These are phyloP conservation scores for Cruciata laevipes DNA, from an alignment of 257 asterid genomes.

Conservation along the genomic window DNA sequence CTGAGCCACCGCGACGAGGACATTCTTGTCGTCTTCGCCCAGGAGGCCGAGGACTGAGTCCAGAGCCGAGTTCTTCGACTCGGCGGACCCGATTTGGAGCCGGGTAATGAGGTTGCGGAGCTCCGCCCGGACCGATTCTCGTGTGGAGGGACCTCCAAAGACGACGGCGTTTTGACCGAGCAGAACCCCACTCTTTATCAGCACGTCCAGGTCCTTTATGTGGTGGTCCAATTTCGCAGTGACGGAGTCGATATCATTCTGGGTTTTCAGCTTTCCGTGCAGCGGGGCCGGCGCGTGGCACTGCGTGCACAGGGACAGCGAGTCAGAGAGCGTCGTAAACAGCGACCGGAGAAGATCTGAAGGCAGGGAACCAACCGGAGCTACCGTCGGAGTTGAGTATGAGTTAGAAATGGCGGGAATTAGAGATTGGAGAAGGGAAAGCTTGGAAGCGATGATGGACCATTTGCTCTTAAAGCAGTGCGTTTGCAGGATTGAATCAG, in stretches of 20 bases:
- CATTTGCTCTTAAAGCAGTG: constrained; percentile 74
- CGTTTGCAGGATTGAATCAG: constrained; percentile 37
- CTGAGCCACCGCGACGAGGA: constrained; percentile 66
- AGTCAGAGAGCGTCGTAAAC: constrained; percentile 38
- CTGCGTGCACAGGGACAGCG: constrained; percentile 37
- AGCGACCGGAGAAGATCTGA: constrained; percentile 54
- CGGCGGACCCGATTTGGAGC: constrained; percentile 83
- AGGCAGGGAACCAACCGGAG: constrained; percentile 30
- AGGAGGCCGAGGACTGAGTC: constrained; percentile 62
- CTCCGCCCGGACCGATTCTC: constrained; percentile 61
- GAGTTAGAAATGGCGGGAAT: constrained; percentile 39
- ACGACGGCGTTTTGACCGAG: constrained; percentile 18
- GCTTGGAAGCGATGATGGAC: constrained; percentile 49
- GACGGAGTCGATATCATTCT: constrained; percentile 60
- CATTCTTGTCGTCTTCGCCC: constrained; percentile 74
- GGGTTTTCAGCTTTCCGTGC: constrained; percentile 73
- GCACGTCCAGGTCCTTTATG: constrained; percentile 57
- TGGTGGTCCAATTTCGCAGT: constrained; percentile 55
- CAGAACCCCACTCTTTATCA: constrained; percentile 44
- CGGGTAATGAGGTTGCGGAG: constrained; percentile 59
- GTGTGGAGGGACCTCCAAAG: constrained; percentile 18
- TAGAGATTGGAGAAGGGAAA: constrained; percentile 42
- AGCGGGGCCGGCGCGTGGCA: constrained; percentile 46
- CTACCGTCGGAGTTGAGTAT: constrained; percentile 6
- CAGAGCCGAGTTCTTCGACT: constrained; percentile 58